Conservation (phyloP, 73 alveolate species). For the Diophrys sp. region DNA sequence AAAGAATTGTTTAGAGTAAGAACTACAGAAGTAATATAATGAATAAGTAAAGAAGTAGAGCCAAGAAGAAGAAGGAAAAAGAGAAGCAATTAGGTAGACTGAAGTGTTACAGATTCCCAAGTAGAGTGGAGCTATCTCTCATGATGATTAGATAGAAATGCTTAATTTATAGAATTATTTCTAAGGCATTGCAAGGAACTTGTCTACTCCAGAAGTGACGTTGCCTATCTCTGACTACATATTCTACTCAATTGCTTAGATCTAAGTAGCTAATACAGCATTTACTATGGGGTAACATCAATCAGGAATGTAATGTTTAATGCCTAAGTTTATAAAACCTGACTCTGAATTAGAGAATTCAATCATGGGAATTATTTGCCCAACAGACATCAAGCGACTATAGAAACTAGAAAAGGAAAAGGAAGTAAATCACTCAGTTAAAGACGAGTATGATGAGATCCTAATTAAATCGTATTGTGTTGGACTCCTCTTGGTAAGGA, state of each 20-base stretch:
- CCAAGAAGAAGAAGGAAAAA: not conserved
- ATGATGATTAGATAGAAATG: not conserved
- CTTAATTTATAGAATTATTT: too few relatives aligned
- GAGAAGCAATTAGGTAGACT: too few relatives aligned
- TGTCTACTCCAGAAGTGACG: not conserved
- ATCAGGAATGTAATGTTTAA: not conserved
- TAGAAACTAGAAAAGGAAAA: not conserved
- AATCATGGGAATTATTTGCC: not conserved
- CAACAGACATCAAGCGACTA: not conserved
- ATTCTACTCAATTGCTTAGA: not conserved
- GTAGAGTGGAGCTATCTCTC: not conserved
- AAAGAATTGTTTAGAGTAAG: not conserved
- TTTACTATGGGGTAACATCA: not conserved
- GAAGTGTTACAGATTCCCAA: not conserved
- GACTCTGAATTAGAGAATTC: not conserved
- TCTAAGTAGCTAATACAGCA: not conserved
- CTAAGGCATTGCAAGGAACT: not conserved
- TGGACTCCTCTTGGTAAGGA: not conserved
- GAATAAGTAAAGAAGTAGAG: not conserved
- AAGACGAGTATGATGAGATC: not conserved
- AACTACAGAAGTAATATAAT: too few relatives aligned
- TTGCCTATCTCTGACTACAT: not conserved
- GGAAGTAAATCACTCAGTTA: not conserved
- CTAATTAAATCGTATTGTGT: not conserved
- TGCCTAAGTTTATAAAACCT: not conserved